A percentile compares a stretch with the other conserved stretches of the same genome.
These are phyloP conservation scores for Fusarium xyrophilum DNA, from an alignment of 2,329 filamentous ascomycete genomes.

Conservation along the genomic window DNA sequence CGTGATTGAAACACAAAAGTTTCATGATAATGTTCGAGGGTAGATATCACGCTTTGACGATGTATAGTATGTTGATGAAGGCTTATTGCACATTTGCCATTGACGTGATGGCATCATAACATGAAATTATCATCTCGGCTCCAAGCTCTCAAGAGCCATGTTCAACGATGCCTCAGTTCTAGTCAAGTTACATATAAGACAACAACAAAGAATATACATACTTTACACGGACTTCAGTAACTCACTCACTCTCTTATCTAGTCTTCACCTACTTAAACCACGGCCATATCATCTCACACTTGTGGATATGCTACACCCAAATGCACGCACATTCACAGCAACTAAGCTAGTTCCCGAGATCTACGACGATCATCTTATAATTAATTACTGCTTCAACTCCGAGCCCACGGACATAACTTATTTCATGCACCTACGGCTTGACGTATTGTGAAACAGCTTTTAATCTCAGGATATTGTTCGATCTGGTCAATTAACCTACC, in stretches of 20 bases:
- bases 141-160: neutral
- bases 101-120: neutral
- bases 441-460: neutral
- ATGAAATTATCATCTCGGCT: too few relatives aligned
- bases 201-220: neutral
- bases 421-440: neutral
- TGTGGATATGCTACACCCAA: neutral
- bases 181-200: neutral
- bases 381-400: constrained; percentile 1
- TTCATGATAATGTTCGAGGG: neutral
- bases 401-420: neutral
- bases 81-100: neutral
- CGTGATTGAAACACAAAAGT: neutral
- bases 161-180: neutral
- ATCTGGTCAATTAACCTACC: constrained; percentile 32
- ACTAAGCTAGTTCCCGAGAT: constrained; percentile 23
- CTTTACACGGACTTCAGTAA: neutral
- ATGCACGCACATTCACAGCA: neutral
- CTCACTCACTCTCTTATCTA: neutral
- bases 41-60: neutral
- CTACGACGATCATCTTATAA: neutral
- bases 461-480: constrained; percentile 5
- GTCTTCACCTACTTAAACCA: neutral
- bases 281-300: neutral
- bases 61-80: neutral